These are phyloP conservation scores for Diaporthe longicolla DNA, from an alignment of 2,329 filamentous ascomycete species.

Conservation along the genomic window DNA sequence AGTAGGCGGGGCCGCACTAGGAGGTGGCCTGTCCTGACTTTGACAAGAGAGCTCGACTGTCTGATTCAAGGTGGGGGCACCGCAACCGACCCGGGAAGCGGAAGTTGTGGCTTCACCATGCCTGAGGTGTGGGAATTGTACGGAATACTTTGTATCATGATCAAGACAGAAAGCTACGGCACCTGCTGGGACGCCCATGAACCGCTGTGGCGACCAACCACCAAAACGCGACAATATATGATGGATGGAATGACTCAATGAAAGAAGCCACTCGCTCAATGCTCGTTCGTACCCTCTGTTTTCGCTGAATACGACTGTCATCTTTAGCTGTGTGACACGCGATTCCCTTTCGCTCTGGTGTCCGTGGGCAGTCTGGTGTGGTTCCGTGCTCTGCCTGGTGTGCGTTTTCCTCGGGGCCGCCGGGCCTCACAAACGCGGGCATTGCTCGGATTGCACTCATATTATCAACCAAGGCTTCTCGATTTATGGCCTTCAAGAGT, in stretches of 20 bases:
- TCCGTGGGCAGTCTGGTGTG: background rate
- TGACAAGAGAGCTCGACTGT: slow-evolving; percentile 22
- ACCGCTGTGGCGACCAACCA: slow-evolving; percentile 31
- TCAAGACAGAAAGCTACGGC: slow-evolving; percentile 35
- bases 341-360: background rate
- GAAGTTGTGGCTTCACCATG: slow-evolving; percentile 35
- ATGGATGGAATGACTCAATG: slow-evolving; percentile 40
- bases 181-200: slow-evolving; percentile 33
- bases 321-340: background rate
- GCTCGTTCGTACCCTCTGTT: background rate
- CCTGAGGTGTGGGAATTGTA: slow-evolving; percentile 38
- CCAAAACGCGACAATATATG: slow-evolving; percentile 37
- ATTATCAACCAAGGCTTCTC: background rate
- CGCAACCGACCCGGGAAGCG: slow-evolving; percentile 3
- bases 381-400: background rate
- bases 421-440: background rate
- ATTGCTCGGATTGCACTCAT: background rate
- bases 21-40: slow-evolving; percentile 19
- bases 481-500: background rate
- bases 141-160: slow-evolving; percentile 33
- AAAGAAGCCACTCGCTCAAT: slow-evolving; percentile 34
- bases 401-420: background rate
- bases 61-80: slow-evolving; percentile 4
- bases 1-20: slow-evolving; percentile 32
- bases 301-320: background rate